Evolutionary conservation across 257 asterid genomes (phyloP).

Genomic region (Parsonsia alboflavescens): DNA sequence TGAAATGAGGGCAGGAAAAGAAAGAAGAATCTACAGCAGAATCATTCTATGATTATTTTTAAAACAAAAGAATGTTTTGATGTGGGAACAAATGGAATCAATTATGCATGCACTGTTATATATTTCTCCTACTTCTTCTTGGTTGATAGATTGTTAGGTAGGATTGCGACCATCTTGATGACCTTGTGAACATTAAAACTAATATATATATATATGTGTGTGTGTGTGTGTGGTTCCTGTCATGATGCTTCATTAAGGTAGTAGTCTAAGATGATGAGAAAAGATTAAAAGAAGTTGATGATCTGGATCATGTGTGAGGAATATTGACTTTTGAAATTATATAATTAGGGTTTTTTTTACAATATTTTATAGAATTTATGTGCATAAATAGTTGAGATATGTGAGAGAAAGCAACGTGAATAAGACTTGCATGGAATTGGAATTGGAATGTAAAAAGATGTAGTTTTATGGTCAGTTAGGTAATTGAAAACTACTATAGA

Average conservation of each 20-base stretch:
- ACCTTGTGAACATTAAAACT: no score
- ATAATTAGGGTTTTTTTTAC: constrained; percentile 7
- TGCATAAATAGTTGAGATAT: not conserved
- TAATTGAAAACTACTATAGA: constrained; percentile 18
- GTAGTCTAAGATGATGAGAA: not conserved
- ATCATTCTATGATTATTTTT: not conserved
- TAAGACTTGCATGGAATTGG: constrained; percentile 51
- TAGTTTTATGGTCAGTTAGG: constrained; percentile 27
- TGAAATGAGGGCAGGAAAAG: not conserved
- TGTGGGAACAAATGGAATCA: not conserved
- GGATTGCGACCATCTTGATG: no score
- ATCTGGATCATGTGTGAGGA: not conserved
- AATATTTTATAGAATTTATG: no score
- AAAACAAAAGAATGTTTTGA: no score
- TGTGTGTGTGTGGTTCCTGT: not conserved
- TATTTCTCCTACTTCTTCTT: no score
- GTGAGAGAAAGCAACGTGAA: constrained; percentile 40
- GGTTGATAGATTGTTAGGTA: no score
- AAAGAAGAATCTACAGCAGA: not conserved
- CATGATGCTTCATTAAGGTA: not conserved
- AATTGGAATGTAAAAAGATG: constrained; percentile 9
- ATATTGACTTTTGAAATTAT: constrained; percentile 5
- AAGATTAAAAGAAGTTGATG: not conserved
- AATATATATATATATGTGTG: no score
- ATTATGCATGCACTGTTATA: not conserved